Evolutionary conservation across 2,329 filamentous ascomycete genomes (phyloP).

Genomic region (Penicillium fuscoglaucum): DNA sequence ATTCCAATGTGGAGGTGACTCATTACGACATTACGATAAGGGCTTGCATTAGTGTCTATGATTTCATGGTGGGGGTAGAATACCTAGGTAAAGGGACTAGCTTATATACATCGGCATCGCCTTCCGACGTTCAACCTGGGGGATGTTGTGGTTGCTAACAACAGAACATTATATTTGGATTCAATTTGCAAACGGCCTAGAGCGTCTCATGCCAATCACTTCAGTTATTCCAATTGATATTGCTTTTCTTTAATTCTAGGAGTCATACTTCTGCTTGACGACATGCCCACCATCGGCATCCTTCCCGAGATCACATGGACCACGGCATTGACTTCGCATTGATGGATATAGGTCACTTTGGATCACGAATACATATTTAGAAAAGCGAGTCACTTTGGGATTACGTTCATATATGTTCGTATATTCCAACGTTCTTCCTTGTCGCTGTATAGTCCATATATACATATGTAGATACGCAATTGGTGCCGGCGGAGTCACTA

Average conservation of each 20-base stretch:
- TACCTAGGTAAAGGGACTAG: neutral
- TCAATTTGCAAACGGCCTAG: neutral
- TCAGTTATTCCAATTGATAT: neutral
- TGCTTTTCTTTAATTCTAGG: neutral
- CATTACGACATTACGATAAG: neutral
- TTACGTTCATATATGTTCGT: too few relatives aligned
- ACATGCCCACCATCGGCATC: neutral
- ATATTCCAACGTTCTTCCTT: neutral
- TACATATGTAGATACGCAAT: neutral
- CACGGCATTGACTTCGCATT: neutral
- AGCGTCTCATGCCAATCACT: neutral
- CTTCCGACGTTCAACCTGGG: neutral
- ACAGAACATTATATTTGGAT: neutral
- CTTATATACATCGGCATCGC: neutral
- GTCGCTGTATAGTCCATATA: neutral
- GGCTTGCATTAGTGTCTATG: neutral
- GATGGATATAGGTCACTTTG: neutral
- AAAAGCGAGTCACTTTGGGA: neutral
- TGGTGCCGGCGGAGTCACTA: neutral
- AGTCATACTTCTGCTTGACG: neutral
- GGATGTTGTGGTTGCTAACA: neutral
- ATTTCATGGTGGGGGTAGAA: constrained; percentile 5
- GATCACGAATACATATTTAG: neutral
- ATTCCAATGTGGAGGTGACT: neutral
- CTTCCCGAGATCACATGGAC: neutral